A percentile compares a stretch with the other conserved stretches of the same genome.
phyloP scores from a whole-genome alignment of 805 yeast genomes.

The Phaffomyces thermotolerans region DNA sequence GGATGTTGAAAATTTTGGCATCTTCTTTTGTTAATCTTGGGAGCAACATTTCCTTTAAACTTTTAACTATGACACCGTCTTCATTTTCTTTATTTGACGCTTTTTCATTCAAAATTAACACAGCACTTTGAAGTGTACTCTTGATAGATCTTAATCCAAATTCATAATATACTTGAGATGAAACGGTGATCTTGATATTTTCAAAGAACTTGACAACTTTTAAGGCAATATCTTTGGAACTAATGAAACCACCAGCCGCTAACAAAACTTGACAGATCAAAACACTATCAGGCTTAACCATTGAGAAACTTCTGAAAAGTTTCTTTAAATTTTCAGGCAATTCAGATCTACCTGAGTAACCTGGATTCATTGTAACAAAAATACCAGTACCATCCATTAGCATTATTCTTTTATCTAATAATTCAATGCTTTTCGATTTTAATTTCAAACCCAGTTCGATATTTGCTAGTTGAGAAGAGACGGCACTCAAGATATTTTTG shows the following conservation, averaged over 20 bases:
- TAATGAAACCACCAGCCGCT: constrained; percentile 59
- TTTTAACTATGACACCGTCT: constrained; percentile 33
- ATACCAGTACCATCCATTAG: constrained; percentile 54
- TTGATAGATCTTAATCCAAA: constrained; percentile 85
- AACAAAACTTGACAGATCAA: constrained; percentile 67
- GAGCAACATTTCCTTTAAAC: constrained; percentile 52
- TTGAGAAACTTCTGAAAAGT: constrained; percentile 67
- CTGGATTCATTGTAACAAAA: constrained; percentile 89
- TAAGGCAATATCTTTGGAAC: constrained; percentile 38
- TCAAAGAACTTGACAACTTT: constrained; percentile 49
- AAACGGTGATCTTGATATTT: constrained; percentile 32
- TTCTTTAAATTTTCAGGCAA: constrained; percentile 83
- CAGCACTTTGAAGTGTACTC: constrained; percentile 53
- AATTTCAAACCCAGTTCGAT: constrained; percentile 51
- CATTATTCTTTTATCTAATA: constrained; percentile 34
- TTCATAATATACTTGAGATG: constrained; percentile 72
- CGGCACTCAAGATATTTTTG: constrained; percentile 68
- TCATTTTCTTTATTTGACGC: constrained; percentile 18
- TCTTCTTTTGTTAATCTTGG: constrained; percentile 64
- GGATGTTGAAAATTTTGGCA: constrained; percentile 29
- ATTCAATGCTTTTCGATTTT: constrained; percentile 22
- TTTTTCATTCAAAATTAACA: constrained; percentile 30
- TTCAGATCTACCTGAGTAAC: constrained; percentile 72
- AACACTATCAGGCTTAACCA: constrained; percentile 63
- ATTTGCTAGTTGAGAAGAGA: constrained; percentile 69